Base-by-base conservation (phyloP, 768 basidiomycete species). In the Pholiota conissans region DNA sequence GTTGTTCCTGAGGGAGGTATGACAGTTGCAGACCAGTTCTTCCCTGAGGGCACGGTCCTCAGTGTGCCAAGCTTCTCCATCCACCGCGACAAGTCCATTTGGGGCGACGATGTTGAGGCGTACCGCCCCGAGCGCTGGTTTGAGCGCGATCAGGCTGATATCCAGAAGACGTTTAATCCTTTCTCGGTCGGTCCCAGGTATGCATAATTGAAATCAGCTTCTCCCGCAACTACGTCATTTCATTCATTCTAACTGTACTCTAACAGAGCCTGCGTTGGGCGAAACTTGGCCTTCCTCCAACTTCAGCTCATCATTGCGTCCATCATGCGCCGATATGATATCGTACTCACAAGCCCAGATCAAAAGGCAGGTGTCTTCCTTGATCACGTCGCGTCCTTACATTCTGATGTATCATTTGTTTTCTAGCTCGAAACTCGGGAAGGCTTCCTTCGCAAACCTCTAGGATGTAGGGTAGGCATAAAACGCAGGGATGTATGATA, bases 81-180 rank as follows among this genome's bases (percentile, higher is more conserved):
- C 50, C 93, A 96, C 68, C 86, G 91, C 26, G 83, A 92, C 65
- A 65, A 70, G 39, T 64, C 59, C 1, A 78, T 87, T 1, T 95
- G 94, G 94, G 94, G 94, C 5, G 78, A 82, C 5, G 93, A 95
- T 65, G 76, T 81, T 26, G 86, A 90, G 37, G 80, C 63, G 5
- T 95, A 81, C 76, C 74, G 91, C 32, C 93, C 93, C 0, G 93
- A 95, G 65, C 78, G 94, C 27, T 96, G 91, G 91, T 84, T 93
- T 60, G 91, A 91, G 65, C 73, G 79, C 45, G 84, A 90, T 65
- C 71, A 80, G 60, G 79, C 76, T 16, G 72, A 71, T 27, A 83
- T 90, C 10, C 83, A 89, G 64, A 85, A 81, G 69, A 80, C 86
- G 0, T 95, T 94, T 69, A 95, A 95, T 63, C 90, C 91, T 0